These are phyloP conservation scores for Hortiboletus campestris DNA, from an alignment of 768 basidiomycete genomes.

Conservation along the genomic window DNA sequence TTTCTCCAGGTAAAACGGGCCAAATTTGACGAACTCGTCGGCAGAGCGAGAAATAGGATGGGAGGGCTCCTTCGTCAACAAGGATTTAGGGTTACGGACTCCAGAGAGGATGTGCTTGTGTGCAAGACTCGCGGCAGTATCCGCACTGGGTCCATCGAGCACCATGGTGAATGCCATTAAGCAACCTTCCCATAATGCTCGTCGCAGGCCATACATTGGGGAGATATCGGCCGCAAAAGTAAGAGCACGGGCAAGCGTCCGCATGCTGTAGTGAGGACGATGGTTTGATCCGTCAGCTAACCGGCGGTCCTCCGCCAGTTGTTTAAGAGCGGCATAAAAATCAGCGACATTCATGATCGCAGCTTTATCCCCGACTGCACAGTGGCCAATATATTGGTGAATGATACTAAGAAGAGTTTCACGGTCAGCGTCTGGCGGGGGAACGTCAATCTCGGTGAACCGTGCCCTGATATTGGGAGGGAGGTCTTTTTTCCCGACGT, in stretches of 20 bases:
- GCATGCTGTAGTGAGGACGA: conserved; percentile 95
- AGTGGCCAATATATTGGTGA: conserved; percentile 82
- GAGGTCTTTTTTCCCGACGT: conserved; percentile 97
- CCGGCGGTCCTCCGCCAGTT: conserved; percentile 65
- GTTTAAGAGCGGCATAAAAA: conserved; percentile 82
- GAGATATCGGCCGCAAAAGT: conserved; percentile 87
- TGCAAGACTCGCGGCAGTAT: conserved; percentile 63
- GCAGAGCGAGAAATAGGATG: conserved; percentile 44
- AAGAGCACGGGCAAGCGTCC: conserved; percentile 87
- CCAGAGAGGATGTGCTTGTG: conserved; percentile 76
- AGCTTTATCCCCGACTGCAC: conserved; percentile 79
- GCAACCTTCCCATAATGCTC: conserved; percentile 94
- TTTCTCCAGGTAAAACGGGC: conserved; percentile 85
- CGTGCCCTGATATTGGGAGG: conserved; percentile 85
- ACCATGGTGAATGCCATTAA: conserved; percentile 98
- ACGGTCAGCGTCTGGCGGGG: conserved; percentile 88
- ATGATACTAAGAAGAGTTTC: conserved; percentile 89
- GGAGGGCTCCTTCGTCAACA: conserved; percentile 68
- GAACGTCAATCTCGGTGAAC: conserved; percentile 95
- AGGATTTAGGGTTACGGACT: conserved; percentile 75
- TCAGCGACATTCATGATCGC: conserved; percentile 90
- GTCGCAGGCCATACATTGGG: conserved; percentile 69
- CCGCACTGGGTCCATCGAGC: conserved; percentile 70
- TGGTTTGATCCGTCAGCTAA: conserved; percentile 94
- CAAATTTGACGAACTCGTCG: conserved; percentile 75